These are phyloP conservation scores for Vitis hybrid DNA, from an alignment of 177 flowering plant genomes.

Conservation along the genomic window DNA sequence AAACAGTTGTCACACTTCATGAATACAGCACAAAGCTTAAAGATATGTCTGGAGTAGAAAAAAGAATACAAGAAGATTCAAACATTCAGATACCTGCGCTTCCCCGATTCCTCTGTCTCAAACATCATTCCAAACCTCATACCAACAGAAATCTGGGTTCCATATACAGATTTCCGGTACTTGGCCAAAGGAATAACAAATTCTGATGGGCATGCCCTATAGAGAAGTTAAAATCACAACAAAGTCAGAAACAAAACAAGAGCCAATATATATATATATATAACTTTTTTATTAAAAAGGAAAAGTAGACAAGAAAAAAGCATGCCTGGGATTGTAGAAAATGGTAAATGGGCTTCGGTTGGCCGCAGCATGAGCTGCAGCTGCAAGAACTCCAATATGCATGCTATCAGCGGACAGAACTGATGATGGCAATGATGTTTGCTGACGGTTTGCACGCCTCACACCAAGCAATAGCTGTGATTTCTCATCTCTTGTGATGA, in stretches of 20 bases:
- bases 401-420: slow-evolving; percentile 86
- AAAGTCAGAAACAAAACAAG: not conserved
- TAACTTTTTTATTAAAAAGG: not conserved
- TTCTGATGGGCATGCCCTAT: slow-evolving; percentile 77
- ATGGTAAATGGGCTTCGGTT: slow-evolving; percentile 80
- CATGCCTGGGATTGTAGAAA: slow-evolving; percentile 89
- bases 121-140: slow-evolving; percentile 91
- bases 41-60: not conserved
- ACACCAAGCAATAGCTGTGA: slow-evolving; percentile 83
- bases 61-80: not conserved
- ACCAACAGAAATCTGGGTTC: slow-evolving; percentile 64
- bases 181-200: slow-evolving; percentile 64
- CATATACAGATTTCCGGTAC: slow-evolving; percentile 59
- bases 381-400: slow-evolving; percentile 98
- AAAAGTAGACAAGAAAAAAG: not conserved
- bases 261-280: not conserved
- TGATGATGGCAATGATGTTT: slow-evolving; percentile 66
- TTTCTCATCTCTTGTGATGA: slow-evolving; percentile 56
- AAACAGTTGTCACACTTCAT: too few relatives aligned
- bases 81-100: slow-evolving; percentile 51
- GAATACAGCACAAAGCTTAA: too few relatives aligned
- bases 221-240: not conserved
- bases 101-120: slow-evolving; percentile 80
- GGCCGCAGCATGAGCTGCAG: slow-evolving; percentile 99
- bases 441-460: slow-evolving; percentile 78